Conservation (phyloP, 1,139 yeast species). For the Suhomyces panamericanus region DNA sequence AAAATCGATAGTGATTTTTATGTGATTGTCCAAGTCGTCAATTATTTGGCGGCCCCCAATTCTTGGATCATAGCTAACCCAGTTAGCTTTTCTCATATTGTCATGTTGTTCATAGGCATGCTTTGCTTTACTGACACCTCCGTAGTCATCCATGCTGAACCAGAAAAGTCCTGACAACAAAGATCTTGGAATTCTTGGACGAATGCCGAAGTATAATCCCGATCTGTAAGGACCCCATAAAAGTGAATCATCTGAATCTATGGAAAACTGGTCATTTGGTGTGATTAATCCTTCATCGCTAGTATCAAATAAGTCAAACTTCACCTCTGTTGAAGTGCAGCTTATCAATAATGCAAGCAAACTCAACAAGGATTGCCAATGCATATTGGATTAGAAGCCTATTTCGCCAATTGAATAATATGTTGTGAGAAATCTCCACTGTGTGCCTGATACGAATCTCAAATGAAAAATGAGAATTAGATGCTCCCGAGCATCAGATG, state of each 20-base stretch:
- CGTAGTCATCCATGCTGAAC: constrained; percentile 67
- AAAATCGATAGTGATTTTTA: constrained; percentile 69
- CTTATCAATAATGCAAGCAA: not conserved
- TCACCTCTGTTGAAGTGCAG: constrained; percentile 1
- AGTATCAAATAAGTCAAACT: constrained; percentile 18
- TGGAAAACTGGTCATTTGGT: constrained; percentile 25
- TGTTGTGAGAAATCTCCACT: too few species aligned
- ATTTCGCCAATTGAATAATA: too few species aligned
- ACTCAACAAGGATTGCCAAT: not conserved
- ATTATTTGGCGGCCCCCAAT: constrained; percentile 81
- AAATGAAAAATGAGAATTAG: too few species aligned
- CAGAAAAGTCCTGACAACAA: constrained; percentile 84
- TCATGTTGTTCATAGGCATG: constrained; percentile 81
- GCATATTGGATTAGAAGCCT: constrained; percentile 1
- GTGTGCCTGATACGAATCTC: not conserved
- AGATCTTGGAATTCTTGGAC: constrained; percentile 79
- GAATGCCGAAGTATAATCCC: constrained; percentile 78
- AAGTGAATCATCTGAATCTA: constrained; percentile 36
- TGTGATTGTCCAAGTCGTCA: constrained; percentile 61
- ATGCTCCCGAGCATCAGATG: constrained; percentile 14
- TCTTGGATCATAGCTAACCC: constrained; percentile 87
- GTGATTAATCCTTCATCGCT: constrained; percentile 7
- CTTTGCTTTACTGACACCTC: constrained; percentile 63
- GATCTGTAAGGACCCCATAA: constrained; percentile 95
- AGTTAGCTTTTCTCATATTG: constrained; percentile 72